Base-by-base conservation (phyloP, 805 yeast species). In the Metschnikowia noctiluminum region DNA sequence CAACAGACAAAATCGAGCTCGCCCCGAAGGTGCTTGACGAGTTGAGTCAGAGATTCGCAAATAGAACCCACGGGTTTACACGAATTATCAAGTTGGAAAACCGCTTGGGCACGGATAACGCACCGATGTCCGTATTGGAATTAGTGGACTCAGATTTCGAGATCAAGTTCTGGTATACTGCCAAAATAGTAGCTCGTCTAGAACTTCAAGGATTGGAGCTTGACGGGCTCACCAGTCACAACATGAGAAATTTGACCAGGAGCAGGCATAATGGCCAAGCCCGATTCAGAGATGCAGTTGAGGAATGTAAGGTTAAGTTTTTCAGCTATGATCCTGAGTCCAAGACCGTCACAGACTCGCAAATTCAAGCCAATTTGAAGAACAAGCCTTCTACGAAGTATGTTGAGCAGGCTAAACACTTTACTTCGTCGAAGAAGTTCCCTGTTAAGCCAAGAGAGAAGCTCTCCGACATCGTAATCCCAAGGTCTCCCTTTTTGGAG, bases 101-200 rank as follows among this genome's bases (percentile, higher is more conserved):
- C 14, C 77, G 98, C 56, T 66, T 85, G 41, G 91, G 94, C 48
- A 75, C 71, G 52, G 99, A 94, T 64, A 86, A 83, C 52, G 96
- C 97, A 0, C 91, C 91, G 31, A 94, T 88, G 76, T 84, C 94
- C 0, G 83, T 91, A 8, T 62, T 94, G 46, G 99, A 94, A 67
- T 73, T 94, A 42, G 95, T 92, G 1, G 96, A 87, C 58, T 63
- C 74, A 1, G 71, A 63, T 3, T 68, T 59, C 50, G 96, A 89
- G 62, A 77, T 87, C 75, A 80, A 84, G 58, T 78, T 82, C 55
- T 87, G 95, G 82, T 70, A 81, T 60, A 77, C 82, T 8, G 96
- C 96, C n/a, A 80, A 88, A 65, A 75, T 81, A 3, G 92, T 87
- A 6, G 96, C 96, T n/a, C 77, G 96, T 56, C 71, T 85, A 45